Base-by-base conservation (phyloP, 768 basidiomycete species). In the Naganishia vaughanmartiniae region DNA sequence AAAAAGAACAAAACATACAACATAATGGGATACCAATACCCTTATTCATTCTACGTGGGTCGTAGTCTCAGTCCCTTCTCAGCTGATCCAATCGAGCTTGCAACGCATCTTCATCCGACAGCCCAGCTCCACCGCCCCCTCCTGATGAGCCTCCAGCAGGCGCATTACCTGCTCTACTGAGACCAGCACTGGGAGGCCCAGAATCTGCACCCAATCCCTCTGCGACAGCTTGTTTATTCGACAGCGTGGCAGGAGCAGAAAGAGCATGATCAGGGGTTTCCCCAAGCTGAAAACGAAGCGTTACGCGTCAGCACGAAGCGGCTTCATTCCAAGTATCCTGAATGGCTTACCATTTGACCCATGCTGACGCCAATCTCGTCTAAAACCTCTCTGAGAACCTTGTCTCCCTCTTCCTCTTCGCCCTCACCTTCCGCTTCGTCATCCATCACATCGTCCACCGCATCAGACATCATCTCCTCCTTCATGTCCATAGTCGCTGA, bases 401-500 rank as follows among this genome's bases (percentile, higher is more conserved):
- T 90, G 79, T 98, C 94, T 17, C 93, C 89, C 78, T 97, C 96
- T 73, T 90, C 90, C 75, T 97, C 96, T 81, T 98, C 95, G 63
- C 95, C 95, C 76, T 94, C 94, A 34, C 82, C 83, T 17, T 93
- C 93, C 36, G 78, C 81, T 66, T 82, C 81, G 24, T 90, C 89
- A 73, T 94, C 92, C 90, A 97, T 95, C 58, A 90, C 94, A 76
- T 97, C 95, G 82, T 98, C 96, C 19, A 98, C 90, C 17, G 93
- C 90, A 72, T 98, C 96, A 26, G 91, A 92, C 96, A 97, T 99
- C 91, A 98, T 97, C 81, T 96, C 95, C 83, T 97, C 96, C 81
- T 97, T 99, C 96, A 99, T 98, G 82, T 99, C 96, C 96, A 99
- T 99, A 83, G 89, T 92, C 5, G 92, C 88, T 75, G 90, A 95